phyloP scores from a whole-genome alignment of 805 yeast species.

The Candida nemodendra region DNA sequence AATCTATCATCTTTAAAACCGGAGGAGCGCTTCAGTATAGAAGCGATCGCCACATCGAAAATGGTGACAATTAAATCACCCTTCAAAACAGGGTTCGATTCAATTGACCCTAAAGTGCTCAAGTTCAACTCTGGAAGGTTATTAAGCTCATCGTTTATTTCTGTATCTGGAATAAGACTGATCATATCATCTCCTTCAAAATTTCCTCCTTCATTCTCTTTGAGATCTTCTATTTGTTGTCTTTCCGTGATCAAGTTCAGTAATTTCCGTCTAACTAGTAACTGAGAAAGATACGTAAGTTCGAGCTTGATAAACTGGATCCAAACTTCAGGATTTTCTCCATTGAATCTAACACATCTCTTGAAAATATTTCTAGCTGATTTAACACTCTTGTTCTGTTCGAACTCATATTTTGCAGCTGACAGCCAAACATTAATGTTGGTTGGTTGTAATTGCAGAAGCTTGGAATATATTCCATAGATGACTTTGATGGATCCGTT shows the following conservation, averaged over 20 bases:
- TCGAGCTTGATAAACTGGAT: conserved; percentile 85
- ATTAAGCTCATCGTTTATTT: conserved; percentile 63
- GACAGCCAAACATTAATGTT: conserved; percentile 89
- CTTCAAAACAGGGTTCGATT: conserved; percentile 72
- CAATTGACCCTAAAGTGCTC: conserved; percentile 82
- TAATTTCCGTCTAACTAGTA: conserved; percentile 78
- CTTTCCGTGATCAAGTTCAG: conserved; percentile 74
- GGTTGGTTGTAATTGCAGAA: conserved; percentile 86
- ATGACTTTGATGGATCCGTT: conserved; percentile 69
- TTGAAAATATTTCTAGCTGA: conserved; percentile 87
- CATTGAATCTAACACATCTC: conserved; percentile 79
- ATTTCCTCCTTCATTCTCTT: conserved; percentile 38
- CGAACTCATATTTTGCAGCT: conserved; percentile 93
- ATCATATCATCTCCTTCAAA: conserved; percentile 28
- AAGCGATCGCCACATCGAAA: conserved; percentile 62
- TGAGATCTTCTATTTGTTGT: conserved; percentile 54
- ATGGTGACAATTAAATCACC: conserved; percentile 74
- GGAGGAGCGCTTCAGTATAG: conserved; percentile 36
- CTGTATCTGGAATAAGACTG: conserved; percentile 32
- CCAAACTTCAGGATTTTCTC: conserved; percentile 74
- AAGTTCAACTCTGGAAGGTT: conserved; percentile 84
- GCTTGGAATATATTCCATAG: conserved; percentile 71
- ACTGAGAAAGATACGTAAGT: conserved; percentile 77
- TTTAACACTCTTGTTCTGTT: conserved; percentile 80
- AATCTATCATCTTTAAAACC: conserved; percentile 29